phyloP scores from a whole-genome alignment of 1,284 basidiomycete genomes.

The Mycena citricolor region DNA sequence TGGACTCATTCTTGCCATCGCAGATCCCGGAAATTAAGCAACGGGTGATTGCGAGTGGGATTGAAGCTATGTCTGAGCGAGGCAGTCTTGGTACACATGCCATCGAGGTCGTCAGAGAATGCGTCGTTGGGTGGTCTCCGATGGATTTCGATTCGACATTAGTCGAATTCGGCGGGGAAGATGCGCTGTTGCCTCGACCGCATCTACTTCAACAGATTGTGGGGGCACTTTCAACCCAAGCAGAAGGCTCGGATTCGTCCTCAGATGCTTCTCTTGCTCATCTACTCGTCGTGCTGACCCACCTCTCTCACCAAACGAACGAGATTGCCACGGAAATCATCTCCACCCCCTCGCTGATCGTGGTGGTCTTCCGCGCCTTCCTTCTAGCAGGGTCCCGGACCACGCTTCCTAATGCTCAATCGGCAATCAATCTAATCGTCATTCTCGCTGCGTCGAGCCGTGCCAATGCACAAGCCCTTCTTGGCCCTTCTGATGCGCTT shows the following conservation, averaged over 20 bases:
- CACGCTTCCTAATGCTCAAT: background rate
- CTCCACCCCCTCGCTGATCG: constrained; percentile 52
- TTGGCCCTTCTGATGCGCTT: constrained; percentile 60
- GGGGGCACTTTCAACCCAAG: constrained; percentile 14
- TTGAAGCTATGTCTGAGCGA: constrained; percentile 63
- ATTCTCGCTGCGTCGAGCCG: constrained; percentile 68
- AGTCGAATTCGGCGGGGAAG: constrained; percentile 43
- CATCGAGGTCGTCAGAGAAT: constrained; percentile 70
- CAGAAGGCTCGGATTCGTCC: constrained; percentile 14
- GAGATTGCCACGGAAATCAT: constrained; percentile 55
- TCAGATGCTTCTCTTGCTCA: constrained; percentile 51
- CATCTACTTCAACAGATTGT: constrained; percentile 20
- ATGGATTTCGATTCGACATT: constrained; percentile 39
- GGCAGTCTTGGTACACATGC: constrained; percentile 67
- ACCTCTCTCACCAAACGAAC: constrained; percentile 59
- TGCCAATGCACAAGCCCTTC: constrained; percentile 59
- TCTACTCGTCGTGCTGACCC: constrained; percentile 62
- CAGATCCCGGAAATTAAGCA: constrained; percentile 49
- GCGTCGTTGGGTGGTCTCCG: constrained; percentile 60
- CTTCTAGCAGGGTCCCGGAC: constrained; percentile 34
- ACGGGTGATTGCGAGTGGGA: constrained; percentile 63
- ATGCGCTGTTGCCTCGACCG: constrained; percentile 10
- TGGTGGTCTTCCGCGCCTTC: constrained; percentile 54
- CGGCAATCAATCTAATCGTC: constrained; percentile 58
- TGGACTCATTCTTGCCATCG: constrained; percentile 32